These are phyloP conservation scores for Physocladia obscura DNA, from an alignment of 192 early-diverging fungal genomes.

Conservation along the genomic window DNA sequence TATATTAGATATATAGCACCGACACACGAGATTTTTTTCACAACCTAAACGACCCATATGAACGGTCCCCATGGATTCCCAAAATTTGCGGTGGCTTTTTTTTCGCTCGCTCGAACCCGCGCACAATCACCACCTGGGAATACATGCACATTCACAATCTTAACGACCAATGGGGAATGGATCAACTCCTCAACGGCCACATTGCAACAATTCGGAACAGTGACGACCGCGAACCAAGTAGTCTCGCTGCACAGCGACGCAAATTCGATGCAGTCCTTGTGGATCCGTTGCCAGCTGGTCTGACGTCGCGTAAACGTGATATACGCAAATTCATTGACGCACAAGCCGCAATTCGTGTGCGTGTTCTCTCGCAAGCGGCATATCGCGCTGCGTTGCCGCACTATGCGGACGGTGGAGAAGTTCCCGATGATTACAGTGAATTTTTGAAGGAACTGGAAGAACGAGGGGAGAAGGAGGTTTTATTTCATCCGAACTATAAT, in stretches of 20 bases:
- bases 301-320: neutral
- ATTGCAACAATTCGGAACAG: neutral
- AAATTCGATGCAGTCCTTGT: slow-evolving; percentile 3
- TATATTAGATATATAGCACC: slow-evolving; percentile 23
- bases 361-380: slow-evolving; percentile 13
- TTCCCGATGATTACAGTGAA: neutral
- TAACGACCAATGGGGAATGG: slow-evolving; percentile 27
- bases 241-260: neutral
- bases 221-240: neutral
- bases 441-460: neutral
- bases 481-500: slow-evolving; percentile 10
- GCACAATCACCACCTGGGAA: neutral
- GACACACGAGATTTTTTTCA: slow-evolving; percentile 10
- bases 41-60: slow-evolving; percentile 21
- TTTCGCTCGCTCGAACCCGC: slow-evolving; percentile 3
- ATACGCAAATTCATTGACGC: neutral
- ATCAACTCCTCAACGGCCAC: slow-evolving; percentile 3
- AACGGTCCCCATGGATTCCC: slow-evolving; percentile 6
- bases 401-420: neutral
- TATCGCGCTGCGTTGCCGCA: neutral
- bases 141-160: neutral
- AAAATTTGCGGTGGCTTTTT: slow-evolving; percentile 27
- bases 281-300: slow-evolving; percentile 11
- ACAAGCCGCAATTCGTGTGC: neutral
- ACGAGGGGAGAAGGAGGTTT: neutral